Evolutionary conservation across 805 yeast species (phyloP).

Genomic region (Candida koratica): DNA sequence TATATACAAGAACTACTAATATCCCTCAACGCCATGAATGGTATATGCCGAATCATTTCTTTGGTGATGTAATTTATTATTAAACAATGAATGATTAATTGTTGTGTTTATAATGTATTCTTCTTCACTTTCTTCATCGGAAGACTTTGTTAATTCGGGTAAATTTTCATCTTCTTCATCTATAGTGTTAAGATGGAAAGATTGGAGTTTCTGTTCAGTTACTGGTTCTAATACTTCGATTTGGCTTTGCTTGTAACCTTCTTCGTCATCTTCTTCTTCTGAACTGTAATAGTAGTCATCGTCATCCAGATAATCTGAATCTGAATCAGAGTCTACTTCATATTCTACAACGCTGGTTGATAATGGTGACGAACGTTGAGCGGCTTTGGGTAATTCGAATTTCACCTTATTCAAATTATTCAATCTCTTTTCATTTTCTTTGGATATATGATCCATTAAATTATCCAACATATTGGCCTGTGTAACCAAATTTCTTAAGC

Average conservation of each 20-base stretch:
- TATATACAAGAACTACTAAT: conserved; percentile 16
- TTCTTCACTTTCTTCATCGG: conserved; percentile 11
- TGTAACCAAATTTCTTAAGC: conserved; percentile 55
- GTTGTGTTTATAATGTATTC: conserved; percentile 5
- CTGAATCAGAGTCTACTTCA: conserved; percentile 28
- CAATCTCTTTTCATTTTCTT: conserved; percentile 26
- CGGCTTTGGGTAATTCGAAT: conserved; percentile 11
- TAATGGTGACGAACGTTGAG: conserved; percentile 11
- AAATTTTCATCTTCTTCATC: conserved; percentile 13
- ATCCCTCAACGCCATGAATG: conserved; percentile 31
- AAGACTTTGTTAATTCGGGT: conserved; percentile 12
- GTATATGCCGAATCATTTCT: conserved; percentile 34
- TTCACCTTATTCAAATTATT: conserved; percentile 14
- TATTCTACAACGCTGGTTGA: conserved; percentile 36
- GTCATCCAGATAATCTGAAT: conserved; percentile 17
- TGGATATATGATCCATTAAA: conserved; percentile 50
- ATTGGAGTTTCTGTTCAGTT: conserved; percentile 1
- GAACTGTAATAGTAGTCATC: conserved; percentile 19
- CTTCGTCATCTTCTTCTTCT: conserved; percentile 19
- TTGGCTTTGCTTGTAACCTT: conserved; percentile 13
- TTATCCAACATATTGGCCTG: conserved; percentile 71
- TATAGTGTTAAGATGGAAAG: conserved; percentile 9
- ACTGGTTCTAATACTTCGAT: conserved; percentile 2
- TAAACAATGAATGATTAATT: conserved; percentile 12
- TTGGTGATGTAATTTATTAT: conserved; percentile 17